Base-by-base conservation (phyloP, 306 rosid species). In the Styphnolobium japonicum region DNA sequence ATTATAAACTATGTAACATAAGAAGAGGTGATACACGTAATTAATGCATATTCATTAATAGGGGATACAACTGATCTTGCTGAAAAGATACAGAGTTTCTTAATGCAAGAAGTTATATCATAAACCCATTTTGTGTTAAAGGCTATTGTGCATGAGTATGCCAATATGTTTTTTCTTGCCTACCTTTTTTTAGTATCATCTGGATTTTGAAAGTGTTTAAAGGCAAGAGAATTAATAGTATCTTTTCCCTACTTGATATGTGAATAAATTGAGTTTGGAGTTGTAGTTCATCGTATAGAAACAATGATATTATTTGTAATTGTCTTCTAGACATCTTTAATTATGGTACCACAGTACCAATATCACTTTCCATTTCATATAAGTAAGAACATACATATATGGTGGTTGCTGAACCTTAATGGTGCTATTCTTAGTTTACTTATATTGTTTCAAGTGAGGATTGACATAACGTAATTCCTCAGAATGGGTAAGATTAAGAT, bases 61-160 rank as follows among this genome's bases (percentile, higher is more conserved):
- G 99, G 99, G 74, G 99, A 96, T 85, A 81, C 88, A 33, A 73
- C 94, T 46, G 99, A 98, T 84, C 99, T 96, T 73, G 96, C 98
- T 53, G 99, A 96, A 81, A 96, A 96, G 92, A 90, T 96, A 84
- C 99, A 96, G 80, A 96, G 99, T 90, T 96, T 91, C 85, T 96
- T 93, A 85, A 91, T 96, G 98, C 98, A 96, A 89, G 99, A 96
- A 90, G 98, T 96, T 87, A 87, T 96, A 67, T 87, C 99, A 39
- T 93, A 91, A 90, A 93, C 97, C 37, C 97, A 96, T 81, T 84
- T 83, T 71, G 89, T 90, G 80, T 86, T 96, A 84, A 96, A 91
- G 88, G 84, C 67, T 71, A 77, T 88, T 71, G 90, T 90, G 84
- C 89, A 85, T 71, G 97, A 96, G 99, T 96, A 79, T 48, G 80